A percentile compares a stretch with the other conserved stretches of the same genome.
phyloP scores from a whole-genome alignment of 164 flowering plant genomes.

The Chimonanthus salicifolius region DNA sequence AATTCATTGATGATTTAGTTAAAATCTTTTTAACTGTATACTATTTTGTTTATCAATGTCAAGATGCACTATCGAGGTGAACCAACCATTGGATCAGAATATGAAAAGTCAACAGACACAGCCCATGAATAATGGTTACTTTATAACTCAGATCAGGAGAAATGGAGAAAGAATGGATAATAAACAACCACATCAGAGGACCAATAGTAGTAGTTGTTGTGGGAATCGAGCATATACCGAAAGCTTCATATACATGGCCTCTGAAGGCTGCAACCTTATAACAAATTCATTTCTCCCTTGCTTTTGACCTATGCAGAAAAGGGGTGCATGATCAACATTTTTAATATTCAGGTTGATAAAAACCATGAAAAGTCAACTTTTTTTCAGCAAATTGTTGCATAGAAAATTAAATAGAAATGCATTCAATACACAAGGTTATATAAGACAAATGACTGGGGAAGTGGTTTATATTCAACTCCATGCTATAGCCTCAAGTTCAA shows the following conservation, averaged over 20 bases:
- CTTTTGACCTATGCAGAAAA: constrained; percentile 47
- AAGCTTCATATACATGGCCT: constrained; percentile 97
- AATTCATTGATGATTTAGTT: background rate
- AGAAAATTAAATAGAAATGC: background rate
- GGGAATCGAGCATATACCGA: constrained; percentile 37
- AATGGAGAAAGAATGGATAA: background rate
- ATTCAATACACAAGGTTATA: background rate
- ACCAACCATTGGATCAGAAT: background rate
- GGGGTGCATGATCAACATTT: background rate
- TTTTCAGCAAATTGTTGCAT: background rate
- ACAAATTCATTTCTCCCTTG: constrained; percentile 96
- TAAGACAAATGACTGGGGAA: background rate
- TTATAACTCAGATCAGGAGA: background rate
- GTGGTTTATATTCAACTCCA: background rate
- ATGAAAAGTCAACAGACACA: background rate
- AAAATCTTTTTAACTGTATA: background rate
- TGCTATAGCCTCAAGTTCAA: background rate
- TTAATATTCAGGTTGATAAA: background rate
- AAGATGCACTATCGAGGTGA: background rate
- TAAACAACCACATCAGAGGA: background rate
- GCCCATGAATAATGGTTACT: background rate
- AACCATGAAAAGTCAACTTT: background rate
- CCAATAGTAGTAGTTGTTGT: background rate
- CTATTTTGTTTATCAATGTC: background rate
- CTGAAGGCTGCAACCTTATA: constrained; percentile 84